These are phyloP conservation scores for Sporothrix pallida DNA, from an alignment of 2,329 filamentous ascomycete genomes.

Conservation along the genomic window DNA sequence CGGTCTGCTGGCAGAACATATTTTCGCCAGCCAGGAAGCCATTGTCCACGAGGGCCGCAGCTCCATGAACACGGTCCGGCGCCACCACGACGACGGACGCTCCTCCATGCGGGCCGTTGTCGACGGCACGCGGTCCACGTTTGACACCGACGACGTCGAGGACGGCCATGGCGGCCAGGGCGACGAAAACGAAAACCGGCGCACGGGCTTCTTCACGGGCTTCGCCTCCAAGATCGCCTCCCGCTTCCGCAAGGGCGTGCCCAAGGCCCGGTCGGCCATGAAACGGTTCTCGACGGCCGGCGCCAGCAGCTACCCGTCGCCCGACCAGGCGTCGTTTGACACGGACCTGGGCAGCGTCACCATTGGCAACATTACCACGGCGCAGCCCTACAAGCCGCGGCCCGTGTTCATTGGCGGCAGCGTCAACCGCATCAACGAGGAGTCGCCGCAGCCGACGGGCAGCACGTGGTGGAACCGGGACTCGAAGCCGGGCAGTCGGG, in stretches of 20 bases:
- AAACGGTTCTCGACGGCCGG: slow-evolving; percentile 22
- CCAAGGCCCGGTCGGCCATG: slow-evolving; percentile 7
- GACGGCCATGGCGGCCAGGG: neutral
- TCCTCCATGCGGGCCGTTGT: slow-evolving; percentile 17
- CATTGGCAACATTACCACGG: slow-evolving; percentile 36
- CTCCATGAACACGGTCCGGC: neutral
- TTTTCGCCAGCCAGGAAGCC: slow-evolving; percentile 34
- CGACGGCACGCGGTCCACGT: slow-evolving; percentile 29
- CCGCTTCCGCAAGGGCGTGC: slow-evolving; percentile 28
- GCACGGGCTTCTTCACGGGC: slow-evolving; percentile 29
- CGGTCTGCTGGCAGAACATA: neutral
- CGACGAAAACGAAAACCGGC: neutral
- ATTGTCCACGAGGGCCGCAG: slow-evolving; percentile 30
- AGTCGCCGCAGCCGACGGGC: slow-evolving; percentile 30
- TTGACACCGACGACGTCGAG: slow-evolving; percentile 11
- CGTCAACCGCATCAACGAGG: slow-evolving; percentile 34
- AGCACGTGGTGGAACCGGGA: slow-evolving; percentile 14
- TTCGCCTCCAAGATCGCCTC: slow-evolving; percentile 28
- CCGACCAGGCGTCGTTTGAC: slow-evolving; percentile 34
- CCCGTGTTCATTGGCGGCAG: slow-evolving; percentile 37
- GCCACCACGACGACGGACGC: neutral
- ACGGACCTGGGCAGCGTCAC: slow-evolving; percentile 37
- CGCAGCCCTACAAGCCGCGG: slow-evolving; percentile 36
- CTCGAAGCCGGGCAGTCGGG: slow-evolving; percentile 11
- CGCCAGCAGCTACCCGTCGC: slow-evolving; percentile 29